These are phyloP conservation scores for Tetrapisispora iriomotensis DNA, from an alignment of 805 yeast genomes.

Conservation along the genomic window DNA sequence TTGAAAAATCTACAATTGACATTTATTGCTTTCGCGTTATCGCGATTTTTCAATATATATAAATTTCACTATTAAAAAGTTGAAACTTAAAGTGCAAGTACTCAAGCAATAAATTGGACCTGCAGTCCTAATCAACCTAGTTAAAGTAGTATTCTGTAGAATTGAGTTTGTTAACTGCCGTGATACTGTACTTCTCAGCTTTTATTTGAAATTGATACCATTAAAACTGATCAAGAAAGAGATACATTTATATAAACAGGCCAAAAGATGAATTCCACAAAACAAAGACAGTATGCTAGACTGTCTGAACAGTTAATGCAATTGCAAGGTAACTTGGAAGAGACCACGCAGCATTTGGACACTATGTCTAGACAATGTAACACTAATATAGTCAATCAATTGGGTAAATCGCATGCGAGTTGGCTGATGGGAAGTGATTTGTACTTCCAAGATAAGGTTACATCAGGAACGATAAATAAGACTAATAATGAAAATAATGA, in stretches of 20 bases:
- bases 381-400: conserved; percentile 22
- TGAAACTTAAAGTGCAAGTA: too few relatives aligned
- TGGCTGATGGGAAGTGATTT: conserved; percentile 27
- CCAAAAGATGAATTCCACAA: conserved; percentile 16
- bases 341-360: conserved; percentile 21
- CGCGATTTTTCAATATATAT: too few relatives aligned
- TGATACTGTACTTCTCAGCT: too few relatives aligned
- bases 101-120: too few relatives aligned
- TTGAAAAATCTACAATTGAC: too few relatives aligned
- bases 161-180: too few relatives aligned
- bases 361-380: conserved; percentile 26
- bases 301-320: conserved; percentile 21
- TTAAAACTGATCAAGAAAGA: too few relatives aligned
- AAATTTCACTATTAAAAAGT: too few relatives aligned
- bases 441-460: conserved; percentile 11
- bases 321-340: conserved; percentile 20
- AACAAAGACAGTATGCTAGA: conserved; percentile 26
- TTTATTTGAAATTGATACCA: too few relatives aligned
- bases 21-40: too few relatives aligned
- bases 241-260: neutral
- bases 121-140: too few relatives aligned
- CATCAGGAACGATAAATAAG: neutral
- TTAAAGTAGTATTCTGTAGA: too few relatives aligned
- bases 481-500: neutral
- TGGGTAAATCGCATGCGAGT: conserved; percentile 26